Conservation (phyloP, 805 yeast species). For the Wickerhamiella nectarea region DNA sequence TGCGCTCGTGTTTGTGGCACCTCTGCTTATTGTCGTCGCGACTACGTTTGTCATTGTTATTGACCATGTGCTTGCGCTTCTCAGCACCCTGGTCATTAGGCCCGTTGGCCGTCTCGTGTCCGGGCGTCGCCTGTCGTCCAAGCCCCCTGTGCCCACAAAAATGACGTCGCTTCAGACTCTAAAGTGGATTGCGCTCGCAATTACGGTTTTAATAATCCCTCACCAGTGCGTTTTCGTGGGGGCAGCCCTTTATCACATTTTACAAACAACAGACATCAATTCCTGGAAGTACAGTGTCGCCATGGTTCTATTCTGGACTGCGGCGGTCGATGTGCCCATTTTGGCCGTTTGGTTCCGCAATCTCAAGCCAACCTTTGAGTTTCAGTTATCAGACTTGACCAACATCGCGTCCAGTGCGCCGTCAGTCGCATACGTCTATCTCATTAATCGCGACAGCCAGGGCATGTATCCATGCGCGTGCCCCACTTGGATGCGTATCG, state of each 20-base stretch:
- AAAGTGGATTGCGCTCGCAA: neutral
- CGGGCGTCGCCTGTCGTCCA: too few species aligned
- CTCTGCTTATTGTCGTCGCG: constrained; percentile 13
- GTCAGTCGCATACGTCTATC: constrained; percentile 40
- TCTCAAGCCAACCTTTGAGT: constrained; percentile 35
- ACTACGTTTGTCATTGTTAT: constrained; percentile 11
- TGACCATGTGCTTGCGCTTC: constrained; percentile 15
- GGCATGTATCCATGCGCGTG: neutral
- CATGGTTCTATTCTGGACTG: constrained; percentile 55
- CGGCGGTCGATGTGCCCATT: constrained; percentile 68
- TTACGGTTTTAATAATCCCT: constrained; percentile 15
- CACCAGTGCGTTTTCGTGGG: constrained; percentile 40
- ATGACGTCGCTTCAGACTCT: neutral
- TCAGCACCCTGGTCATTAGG: constrained; percentile 10
- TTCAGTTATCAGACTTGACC: constrained; percentile 26
- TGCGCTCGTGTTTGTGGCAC: constrained; percentile 15
- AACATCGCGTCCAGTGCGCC: constrained; percentile 64
- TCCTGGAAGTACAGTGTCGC: constrained; percentile 30
- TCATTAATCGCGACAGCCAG: constrained; percentile 28
- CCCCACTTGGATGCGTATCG: constrained; percentile 22
- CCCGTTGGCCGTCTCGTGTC: neutral
- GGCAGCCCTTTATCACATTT: constrained; percentile 11
- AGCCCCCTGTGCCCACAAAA: too few species aligned
- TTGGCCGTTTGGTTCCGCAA: constrained; percentile 67
- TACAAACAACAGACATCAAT: constrained; percentile 1